Evolutionary conservation across 1,284 basidiomycete genomes (phyloP).

Genomic region (Naganishia sp.): DNA sequence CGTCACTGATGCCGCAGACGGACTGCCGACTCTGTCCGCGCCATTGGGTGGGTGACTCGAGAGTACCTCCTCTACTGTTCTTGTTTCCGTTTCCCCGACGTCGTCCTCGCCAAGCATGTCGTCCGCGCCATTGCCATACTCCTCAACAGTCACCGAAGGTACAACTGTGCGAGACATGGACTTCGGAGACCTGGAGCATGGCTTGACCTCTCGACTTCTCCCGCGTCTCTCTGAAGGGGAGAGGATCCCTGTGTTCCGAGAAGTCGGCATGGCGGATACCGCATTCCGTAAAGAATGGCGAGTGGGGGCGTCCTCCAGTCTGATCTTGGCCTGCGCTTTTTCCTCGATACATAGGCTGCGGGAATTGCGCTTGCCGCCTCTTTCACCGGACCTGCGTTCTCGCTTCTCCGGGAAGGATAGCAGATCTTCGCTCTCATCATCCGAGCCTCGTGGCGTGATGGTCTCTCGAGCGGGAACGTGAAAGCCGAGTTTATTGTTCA

Average conservation of each 20-base stretch:
- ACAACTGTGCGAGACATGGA: not conserved
- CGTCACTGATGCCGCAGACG: not conserved
- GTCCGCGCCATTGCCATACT: not conserved
- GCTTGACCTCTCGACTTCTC: slow-evolving; percentile 20
- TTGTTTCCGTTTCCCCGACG: not conserved
- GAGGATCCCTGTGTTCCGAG: not conserved
- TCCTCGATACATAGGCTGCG: slow-evolving; percentile 21
- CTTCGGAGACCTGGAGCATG: slow-evolving; percentile 10
- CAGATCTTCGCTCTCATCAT: slow-evolving; percentile 16
- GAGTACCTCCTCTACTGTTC: slow-evolving; percentile 6
- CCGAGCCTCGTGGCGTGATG: slow-evolving; percentile 20
- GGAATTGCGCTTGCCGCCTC: not conserved
- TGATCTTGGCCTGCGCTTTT: not conserved
- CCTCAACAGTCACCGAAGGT: not conserved
- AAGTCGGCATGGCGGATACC: not conserved
- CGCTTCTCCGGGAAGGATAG: not conserved
- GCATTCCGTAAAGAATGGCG: not conserved
- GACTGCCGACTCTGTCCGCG: not conserved
- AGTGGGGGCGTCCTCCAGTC: not conserved
- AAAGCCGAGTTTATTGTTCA: slow-evolving; percentile 23
- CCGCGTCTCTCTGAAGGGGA: slow-evolving; percentile 24
- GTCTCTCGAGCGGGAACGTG: slow-evolving; percentile 16
- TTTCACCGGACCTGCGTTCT: not conserved
- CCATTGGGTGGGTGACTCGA: not conserved
- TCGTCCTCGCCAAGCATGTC: not conserved